Evolutionary conservation across 164 flowering plant species (phyloP).

Genomic region (Stephania cephalantha): DNA sequence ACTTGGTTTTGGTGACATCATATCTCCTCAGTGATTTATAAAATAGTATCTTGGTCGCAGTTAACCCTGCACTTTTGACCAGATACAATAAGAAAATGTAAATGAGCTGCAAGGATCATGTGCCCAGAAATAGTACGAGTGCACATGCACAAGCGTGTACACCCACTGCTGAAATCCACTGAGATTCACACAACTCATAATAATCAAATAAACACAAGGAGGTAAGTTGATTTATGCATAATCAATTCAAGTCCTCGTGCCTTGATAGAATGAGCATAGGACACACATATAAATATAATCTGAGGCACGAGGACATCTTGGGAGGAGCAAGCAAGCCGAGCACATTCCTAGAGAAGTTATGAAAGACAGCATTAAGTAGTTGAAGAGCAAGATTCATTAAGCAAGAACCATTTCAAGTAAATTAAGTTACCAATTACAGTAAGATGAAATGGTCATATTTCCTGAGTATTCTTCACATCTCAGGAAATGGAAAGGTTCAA

Average conservation of each 20-base stretch:
- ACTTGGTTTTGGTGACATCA: constrained; percentile 14
- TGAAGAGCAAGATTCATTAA: background rate
- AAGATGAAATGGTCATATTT: background rate
- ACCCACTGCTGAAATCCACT: constrained; percentile 10
- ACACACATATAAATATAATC: constrained; percentile 1
- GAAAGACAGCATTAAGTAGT: background rate
- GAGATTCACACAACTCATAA: constrained; percentile 7
- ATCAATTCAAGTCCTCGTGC: constrained; percentile 9
- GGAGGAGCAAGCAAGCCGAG: background rate
- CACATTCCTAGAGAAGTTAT: background rate
- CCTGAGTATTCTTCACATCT: background rate
- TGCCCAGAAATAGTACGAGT: constrained; percentile 11
- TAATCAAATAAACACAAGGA: background rate
- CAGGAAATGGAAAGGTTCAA: background rate
- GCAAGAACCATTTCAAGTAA: background rate
- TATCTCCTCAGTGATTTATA: constrained; percentile 1
- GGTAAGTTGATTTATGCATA: constrained; percentile 3
- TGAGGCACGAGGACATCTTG: constrained; percentile 3
- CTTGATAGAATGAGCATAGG: background rate
- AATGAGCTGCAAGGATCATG: constrained; percentile 15
- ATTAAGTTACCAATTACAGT: background rate
- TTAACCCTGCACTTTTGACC: constrained; percentile 1
- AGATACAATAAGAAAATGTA: background rate
- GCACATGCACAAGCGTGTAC: constrained; percentile 21
- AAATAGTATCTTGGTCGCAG: constrained; percentile 2